Percentiles rank a stretch among this genome's conserved stretches.
phyloP scores from a whole-genome alignment of 2,329 filamentous ascomycete genomes.

The Fusarium sp. region DNA sequence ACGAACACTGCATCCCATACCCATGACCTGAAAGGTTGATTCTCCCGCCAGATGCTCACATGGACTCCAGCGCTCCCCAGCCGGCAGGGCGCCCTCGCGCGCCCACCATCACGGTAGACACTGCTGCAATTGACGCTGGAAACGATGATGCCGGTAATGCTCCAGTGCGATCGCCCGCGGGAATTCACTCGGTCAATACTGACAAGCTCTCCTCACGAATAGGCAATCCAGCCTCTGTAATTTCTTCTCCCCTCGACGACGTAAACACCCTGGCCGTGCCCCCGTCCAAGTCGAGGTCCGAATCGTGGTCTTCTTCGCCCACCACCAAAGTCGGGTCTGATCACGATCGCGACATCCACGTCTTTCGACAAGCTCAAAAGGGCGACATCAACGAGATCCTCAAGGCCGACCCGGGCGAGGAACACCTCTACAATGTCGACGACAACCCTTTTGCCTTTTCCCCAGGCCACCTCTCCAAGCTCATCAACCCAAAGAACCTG shows the following conservation, averaged over 20 bases:
- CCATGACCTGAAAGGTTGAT: background rate
- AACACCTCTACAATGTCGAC: constrained; percentile 76
- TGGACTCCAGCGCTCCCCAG: constrained; percentile 26
- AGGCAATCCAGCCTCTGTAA: constrained; percentile 25
- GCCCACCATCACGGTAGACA: constrained; percentile 38
- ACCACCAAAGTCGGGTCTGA: constrained; percentile 38
- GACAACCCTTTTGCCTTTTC: constrained; percentile 86
- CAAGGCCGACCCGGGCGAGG: constrained; percentile 76
- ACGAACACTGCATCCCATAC: background rate
- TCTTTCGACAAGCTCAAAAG: constrained; percentile 21
- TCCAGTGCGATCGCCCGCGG: constrained; percentile 30
- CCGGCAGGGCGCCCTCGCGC: constrained; percentile 25
- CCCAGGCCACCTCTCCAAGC: constrained; percentile 82
- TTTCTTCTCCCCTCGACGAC: constrained; percentile 30
- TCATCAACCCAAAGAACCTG: constrained; percentile 87
- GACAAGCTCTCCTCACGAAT: background rate
- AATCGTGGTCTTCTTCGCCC: constrained; percentile 34
- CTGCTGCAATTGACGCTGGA: constrained; percentile 31
- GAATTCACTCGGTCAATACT: background rate
- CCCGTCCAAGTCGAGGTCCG: constrained; percentile 17
- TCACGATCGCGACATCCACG: constrained; percentile 29
- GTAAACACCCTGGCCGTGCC: constrained; percentile 34
- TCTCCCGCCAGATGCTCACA: constrained; percentile 4
- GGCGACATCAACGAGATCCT: constrained; percentile 55
- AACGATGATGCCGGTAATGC: constrained; percentile 33